Evolutionary conservation across 345 rosid species (phyloP), one percentile per base, ranked within the genome.

Genomic region (Salix dunnii): DNA sequence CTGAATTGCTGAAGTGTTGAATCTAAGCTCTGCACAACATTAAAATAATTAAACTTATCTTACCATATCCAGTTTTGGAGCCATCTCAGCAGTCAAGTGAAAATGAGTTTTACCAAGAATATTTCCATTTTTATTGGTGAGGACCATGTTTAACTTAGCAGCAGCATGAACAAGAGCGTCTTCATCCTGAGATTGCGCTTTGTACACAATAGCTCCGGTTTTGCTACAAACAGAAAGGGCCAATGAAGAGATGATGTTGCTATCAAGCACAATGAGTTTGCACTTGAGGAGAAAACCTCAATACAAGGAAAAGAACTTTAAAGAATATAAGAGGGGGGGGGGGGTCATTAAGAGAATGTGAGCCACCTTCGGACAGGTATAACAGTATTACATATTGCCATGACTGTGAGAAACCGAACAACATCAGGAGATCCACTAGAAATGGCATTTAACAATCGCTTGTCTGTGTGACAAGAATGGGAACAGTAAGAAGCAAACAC

Each of bases 161-260:
- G 99, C 97, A 87, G 98, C 99, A 81, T 86, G 77, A 71, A 96
- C 98, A 82, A 96, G 98, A 80, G 99, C 99, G 61, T 96, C 97
- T 85, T 96, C 99, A 83, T 96, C 99, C 84, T 92, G 98, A 80
- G 99, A 96, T 80, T 93, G 99, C 11, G 99, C 97, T 87, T 93
- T 93, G 85, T 93, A 96, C 33, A 80, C 75, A 65, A 91, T 82
- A 71, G 82, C 84, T 80, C 99, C 98, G 77, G 91, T 83, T 89
- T 96, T 96, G 84, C 99, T 96, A 82, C 72, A 77, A 55, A 77
- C 63, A 73, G 75, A 28, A 76, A 49, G 12, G 60, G 64, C 21
- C 36, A 9, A 66, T 16, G 66, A 67, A 18, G 31, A 75, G 28
- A 51, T 31, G 8, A 68, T 70, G 36, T 68, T 48, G 7, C n/a